Evolutionary conservation across 306 rosid genomes (phyloP), one percentile per base, ranked within the genome.

Genomic region (Prunus mira): DNA sequence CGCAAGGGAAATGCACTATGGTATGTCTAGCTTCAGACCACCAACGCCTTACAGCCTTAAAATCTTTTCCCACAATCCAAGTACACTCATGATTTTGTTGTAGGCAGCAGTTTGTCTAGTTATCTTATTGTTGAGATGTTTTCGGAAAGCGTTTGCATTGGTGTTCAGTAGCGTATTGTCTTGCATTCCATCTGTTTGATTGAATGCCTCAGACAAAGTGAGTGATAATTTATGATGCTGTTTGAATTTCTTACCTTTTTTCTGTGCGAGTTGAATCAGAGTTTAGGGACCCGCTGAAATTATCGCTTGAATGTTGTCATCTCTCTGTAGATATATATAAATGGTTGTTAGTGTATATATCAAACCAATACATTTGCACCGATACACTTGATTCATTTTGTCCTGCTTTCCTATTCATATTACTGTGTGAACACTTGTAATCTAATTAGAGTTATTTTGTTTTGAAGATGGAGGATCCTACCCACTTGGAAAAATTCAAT

Each of bases 1-100:
- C 97, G 3, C 98, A 94, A 82, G 95, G 86, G 50, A 91, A 87
- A 68, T 94, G 98, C 88, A 84, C 90, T 67, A 86, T 66, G 98
- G 98, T 91, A 60, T 0, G 65, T 60, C 15, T 32, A 13, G 72
- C 55, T 75, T 7, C 13, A 5, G 3, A 65, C 79, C 78, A 2
- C 78, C 57, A 10, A 12, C 24, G 60, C 49, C 55, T 9, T 24
- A 73, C 65, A 47, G 50, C 74, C 69, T 52, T 54, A 4, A 43
- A 56, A 7, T 81, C 68, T 75, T 18, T 11, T 17, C 47, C 43
- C 70, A 34, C 67, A 20, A 5, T 54, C 65, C 25, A 24, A 9
- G 8, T 38, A 25, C 15, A 7, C 22, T 38, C 32, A 9, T 41
- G 3, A 27, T 9, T 25, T 54, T 28, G 0, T 25, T 28, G 9